Conservation (phyloP, 306 rosid genomes). For the Gillenia trifoliata region DNA sequence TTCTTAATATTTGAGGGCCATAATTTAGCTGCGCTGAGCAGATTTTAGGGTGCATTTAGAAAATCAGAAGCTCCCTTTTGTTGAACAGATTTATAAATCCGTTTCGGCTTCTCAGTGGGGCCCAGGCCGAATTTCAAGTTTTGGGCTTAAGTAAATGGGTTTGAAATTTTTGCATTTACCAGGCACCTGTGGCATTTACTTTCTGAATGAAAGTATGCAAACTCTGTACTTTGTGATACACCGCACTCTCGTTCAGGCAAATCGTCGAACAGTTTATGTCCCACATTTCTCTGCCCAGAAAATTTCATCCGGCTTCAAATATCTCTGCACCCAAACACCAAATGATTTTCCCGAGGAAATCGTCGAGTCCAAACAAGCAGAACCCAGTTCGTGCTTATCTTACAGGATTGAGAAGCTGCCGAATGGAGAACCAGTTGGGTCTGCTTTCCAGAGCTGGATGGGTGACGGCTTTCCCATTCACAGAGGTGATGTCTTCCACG, state of each 20-base stretch:
- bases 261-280: slow-evolving; percentile 53
- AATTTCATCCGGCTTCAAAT: slow-evolving; percentile 18
- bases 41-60: too few species aligned
- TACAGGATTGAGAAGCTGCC: slow-evolving; percentile 70
- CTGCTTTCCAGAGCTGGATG: slow-evolving; percentile 88
- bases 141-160: not conserved
- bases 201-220: slow-evolving; percentile 17
- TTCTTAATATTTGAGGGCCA: too few species aligned
- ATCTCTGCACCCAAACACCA: slow-evolving; percentile 46
- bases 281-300: slow-evolving; percentile 7
- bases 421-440: slow-evolving; percentile 49
- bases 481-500: slow-evolving; percentile 67
- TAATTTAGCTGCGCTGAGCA: too few species aligned
- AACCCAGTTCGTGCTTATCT: slow-evolving; percentile 44
- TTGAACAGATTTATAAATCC: not conserved
- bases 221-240: slow-evolving; percentile 3
- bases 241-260: slow-evolving; percentile 41
- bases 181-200: too few species aligned
- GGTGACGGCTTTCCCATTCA: slow-evolving; percentile 81
- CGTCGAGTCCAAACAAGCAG: slow-evolving; percentile 22
- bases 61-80: not conserved
- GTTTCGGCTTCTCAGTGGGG: not conserved
- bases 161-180: not conserved
- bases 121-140: not conserved
- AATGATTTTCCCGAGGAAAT: slow-evolving; percentile 5